Evolutionary conservation across 228 moss, liverwort and hornwort species (phyloP).

Genomic region (Sphagnum magellanicum): DNA sequence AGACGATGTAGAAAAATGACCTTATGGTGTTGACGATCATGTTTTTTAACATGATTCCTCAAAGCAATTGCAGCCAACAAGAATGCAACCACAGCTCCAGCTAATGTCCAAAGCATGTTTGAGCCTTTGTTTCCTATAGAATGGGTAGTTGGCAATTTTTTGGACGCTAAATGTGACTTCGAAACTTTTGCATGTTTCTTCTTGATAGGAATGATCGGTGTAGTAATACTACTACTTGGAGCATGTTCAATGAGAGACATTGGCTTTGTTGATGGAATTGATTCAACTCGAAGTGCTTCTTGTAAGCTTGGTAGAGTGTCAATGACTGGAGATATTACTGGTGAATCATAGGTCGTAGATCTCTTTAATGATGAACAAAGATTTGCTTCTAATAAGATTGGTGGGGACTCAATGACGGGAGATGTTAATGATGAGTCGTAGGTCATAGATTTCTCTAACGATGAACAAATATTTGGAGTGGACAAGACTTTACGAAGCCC

Average conservation of each 20-base stretch:
- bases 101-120: conserved; percentile 1
- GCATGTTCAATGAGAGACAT: neutral
- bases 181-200: neutral
- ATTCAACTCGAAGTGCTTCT: neutral
- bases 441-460: neutral
- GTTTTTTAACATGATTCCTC: conserved; percentile 1
- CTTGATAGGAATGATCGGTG: neutral
- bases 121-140: neutral
- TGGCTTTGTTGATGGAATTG: neutral
- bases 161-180: neutral
- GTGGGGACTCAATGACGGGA: neutral
- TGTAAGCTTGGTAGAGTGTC: neutral
- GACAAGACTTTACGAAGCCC: neutral
- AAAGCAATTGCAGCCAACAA: conserved; percentile 7
- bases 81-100: conserved; percentile 2
- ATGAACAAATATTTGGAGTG: neutral
- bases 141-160: conserved; percentile 2
- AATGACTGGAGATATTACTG: neutral
- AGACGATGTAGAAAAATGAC: neutral
- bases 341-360: neutral
- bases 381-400: neutral
- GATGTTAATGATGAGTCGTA: neutral
- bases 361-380: neutral
- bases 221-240: neutral
- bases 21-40: neutral